Evolutionary conservation across 495 filamentous ascomycete genomes (phyloP).

Genomic region (Hyaloscypha finlandica): DNA sequence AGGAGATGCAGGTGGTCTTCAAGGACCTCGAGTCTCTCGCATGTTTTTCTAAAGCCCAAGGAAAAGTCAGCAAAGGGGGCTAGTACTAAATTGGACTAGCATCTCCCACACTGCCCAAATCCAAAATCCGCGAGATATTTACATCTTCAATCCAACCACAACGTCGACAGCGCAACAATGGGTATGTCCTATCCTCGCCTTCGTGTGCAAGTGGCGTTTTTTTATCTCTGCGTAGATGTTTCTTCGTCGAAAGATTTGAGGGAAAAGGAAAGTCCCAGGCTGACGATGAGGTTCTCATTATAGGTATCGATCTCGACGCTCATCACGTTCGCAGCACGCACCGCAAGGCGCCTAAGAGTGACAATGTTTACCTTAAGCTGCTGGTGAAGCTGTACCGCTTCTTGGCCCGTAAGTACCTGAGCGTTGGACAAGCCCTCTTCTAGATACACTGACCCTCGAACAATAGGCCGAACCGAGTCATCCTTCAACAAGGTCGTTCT

Average conservation of each 20-base stretch:
- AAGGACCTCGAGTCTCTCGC: too few relatives aligned
- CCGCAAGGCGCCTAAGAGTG: conserved; percentile 94
- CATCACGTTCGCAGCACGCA: conserved; percentile 87
- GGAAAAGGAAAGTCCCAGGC: conserved; percentile 49
- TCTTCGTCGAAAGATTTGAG: conserved; percentile 26
- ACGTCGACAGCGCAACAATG: conserved; percentile 33
- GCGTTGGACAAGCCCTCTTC: conserved; percentile 5
- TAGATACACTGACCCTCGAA: conserved; percentile 3
- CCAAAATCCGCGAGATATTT: neutral
- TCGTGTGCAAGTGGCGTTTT: conserved; percentile 33
- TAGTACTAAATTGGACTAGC: too few relatives aligned
- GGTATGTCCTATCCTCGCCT: conserved; percentile 35
- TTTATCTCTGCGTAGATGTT: conserved; percentile 17
- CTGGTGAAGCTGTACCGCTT: conserved; percentile 99
- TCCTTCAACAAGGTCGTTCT: conserved; percentile 97
- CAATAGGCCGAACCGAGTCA: conserved; percentile 86
- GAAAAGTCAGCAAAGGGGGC: too few relatives aligned
- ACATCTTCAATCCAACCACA: conserved; percentile 8
- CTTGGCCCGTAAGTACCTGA: conserved; percentile 78
- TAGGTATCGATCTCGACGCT: conserved; percentile 70
- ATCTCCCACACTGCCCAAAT: conserved; percentile 5
- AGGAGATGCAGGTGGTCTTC: too few relatives aligned
- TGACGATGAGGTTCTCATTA: conserved; percentile 48
- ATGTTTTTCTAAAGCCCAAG: too few relatives aligned
- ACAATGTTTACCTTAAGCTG: conserved; percentile 97